Evolutionary conservation across 768 basidiomycete species (phyloP), one percentile per base, ranked within the genome.

Genomic region (Cystofilobasidium ferigula): DNA sequence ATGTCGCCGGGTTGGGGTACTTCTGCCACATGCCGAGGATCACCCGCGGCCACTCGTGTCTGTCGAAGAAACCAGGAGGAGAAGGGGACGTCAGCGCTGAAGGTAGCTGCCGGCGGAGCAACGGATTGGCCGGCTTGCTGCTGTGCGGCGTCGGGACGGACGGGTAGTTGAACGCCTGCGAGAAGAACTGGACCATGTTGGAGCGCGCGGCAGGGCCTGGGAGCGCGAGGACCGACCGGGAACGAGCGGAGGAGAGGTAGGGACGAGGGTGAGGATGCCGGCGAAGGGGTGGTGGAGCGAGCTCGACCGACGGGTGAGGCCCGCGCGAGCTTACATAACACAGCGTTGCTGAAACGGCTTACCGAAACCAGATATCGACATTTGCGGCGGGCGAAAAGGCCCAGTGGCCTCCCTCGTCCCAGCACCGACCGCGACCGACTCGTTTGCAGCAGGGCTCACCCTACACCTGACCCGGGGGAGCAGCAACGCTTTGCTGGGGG

Each of bases 1-100:
- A 47, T 6, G 67, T 58, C 18, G 57, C 24, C 10, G 61, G 61
- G 32, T 68, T 68, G 4, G 67, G 67, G 48, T 68, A 68, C 62
- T 68, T 68, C 32, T 68, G 67, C 67, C 67, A 68, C 14, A 68
- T 57, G 20, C 67, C 67, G 36, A 63, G 48, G 16, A 57, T 63
- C 8, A 62, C 60, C 22, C 62, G 62, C 14, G 61, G 26, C 67
- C 67, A 68, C 42, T 63, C 62, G n/a, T 68, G 67, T 1, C 67
- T 68, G 61, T 10, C 1, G 40, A 18, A 43, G 20, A 24, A 24
- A 34, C 8, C 24, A 57, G 38, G 35, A 48, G 2, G 8, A 7
- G 28, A n/a, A 24, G 40, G 26, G 18, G 20, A 3, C 26, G 18
- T 22, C 32, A 26, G 43, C 28, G 14, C 3, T 38, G 42, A 26